Evolutionary conservation across 2,329 filamentous ascomycete genomes (phyloP).

Genomic region (Diplodia mutila): DNA sequence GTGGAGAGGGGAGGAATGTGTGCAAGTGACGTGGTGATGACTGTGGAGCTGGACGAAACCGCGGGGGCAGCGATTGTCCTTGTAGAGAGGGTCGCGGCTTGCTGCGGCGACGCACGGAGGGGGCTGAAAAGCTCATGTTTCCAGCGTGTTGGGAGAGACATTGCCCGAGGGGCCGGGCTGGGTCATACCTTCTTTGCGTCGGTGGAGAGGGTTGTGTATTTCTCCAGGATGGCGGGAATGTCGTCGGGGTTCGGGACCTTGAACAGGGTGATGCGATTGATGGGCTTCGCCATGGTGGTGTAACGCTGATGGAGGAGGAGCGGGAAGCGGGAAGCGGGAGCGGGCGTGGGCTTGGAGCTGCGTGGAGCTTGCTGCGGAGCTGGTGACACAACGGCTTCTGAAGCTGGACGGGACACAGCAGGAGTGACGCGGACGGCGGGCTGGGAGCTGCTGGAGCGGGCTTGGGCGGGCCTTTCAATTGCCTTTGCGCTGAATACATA

Average conservation of each 20-base stretch:
- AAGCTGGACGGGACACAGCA: constrained; percentile 13
- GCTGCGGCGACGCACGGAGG: background rate
- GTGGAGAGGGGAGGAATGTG: background rate
- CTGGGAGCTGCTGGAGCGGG: background rate
- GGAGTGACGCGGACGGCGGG: constrained; percentile 14
- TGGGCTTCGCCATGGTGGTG: constrained; percentile 33
- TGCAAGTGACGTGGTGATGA: background rate
- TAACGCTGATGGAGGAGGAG: constrained; percentile 3
- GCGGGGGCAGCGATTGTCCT: background rate
- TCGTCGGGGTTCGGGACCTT: constrained; percentile 38
- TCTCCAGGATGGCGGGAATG: constrained; percentile 37
- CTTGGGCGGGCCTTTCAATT: constrained; percentile 14
- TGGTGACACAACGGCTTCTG: constrained; percentile 21
- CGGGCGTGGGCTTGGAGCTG: background rate
- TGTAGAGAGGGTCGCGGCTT: background rate
- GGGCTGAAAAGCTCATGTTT: background rate
- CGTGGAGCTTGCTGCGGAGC: background rate
- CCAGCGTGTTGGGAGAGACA: constrained; percentile 10
- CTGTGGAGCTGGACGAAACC: constrained; percentile 6
- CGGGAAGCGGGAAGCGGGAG: background rate
- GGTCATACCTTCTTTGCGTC: constrained; percentile 41
- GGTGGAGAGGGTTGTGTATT: constrained; percentile 39
- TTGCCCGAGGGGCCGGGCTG: background rate
- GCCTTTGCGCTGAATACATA: background rate
- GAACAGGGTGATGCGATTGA: constrained; percentile 44